Evolutionary conservation across 2,329 filamentous ascomycete genomes (phyloP), one percentile per base, ranked within the genome.

Genomic region (Pseudocercospora macadamiae): DNA sequence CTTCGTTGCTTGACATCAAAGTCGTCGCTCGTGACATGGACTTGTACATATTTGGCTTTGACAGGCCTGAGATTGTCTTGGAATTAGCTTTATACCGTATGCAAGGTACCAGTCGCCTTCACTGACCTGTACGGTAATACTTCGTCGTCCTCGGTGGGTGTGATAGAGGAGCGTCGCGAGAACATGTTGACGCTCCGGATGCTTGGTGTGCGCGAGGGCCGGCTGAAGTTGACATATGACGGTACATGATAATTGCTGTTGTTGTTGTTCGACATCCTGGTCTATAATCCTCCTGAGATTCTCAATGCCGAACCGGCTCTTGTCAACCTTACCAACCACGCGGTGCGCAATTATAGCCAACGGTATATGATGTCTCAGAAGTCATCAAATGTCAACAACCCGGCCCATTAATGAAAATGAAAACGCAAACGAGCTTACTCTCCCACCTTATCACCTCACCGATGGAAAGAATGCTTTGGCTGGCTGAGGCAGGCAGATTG

Each of bases 1-100:
- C 18, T 52, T 52, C 25, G 44, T 37, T 44, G 57, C 51, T 32
- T 57, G 26, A 63, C 36, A 44, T 52, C 16, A 26, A 63, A 57
- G 37, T 66, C 62, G 39, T 67, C 64, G 62, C 57, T 68, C 19
- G 66, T 69, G 57, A 64, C 59, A 26, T 69, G 66, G 21, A 62
- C 49, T 28, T 68, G 67, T 5, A 65, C 65, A 39, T 62, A 60
- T 25, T 61, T 61, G 21, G 62, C 57, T 59, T 69, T 67, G 19
- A 60, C 59, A 10, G 61, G 61, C 59, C 67, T 64, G 53, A 12
- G 34, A n/a, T 32, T 36, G 10, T 8, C 32, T n/a, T n/a, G n/a
- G n/a, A n/a, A n/a, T n/a, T n/a, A n/a, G n/a, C n/a, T n/a, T n/a
- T n/a, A n/a, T n/a, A n/a, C n/a, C n/a, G n/a, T n/a, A n/a, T 37